phyloP scores from a whole-genome alignment of 495 filamentous ascomycete species.

The Xylaria flabelliformis region DNA sequence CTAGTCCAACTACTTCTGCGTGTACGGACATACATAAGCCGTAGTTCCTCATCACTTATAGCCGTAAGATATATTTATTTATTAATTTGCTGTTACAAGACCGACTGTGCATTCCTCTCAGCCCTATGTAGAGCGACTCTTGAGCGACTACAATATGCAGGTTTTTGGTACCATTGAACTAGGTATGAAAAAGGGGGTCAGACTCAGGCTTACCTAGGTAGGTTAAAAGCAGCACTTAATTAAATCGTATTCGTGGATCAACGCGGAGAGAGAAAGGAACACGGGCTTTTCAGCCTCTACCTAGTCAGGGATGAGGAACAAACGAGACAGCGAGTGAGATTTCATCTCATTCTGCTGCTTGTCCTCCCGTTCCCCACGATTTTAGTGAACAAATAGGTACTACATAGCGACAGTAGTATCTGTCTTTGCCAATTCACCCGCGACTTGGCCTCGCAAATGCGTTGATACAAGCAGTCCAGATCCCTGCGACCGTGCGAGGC shows the following conservation, averaged over 20 bases:
- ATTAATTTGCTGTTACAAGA: no score
- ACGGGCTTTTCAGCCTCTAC: background rate
- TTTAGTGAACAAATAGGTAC: background rate
- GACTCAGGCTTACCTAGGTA: no score
- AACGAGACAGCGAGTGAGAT: background rate
- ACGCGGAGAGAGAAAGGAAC: background rate
- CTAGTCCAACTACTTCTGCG: no score
- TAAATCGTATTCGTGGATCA: background rate
- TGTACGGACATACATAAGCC: no score
- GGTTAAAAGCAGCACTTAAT: background rate
- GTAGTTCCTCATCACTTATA: no score
- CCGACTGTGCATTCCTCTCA: no score
- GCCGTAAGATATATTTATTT: no score
- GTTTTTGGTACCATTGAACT: no score
- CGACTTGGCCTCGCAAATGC: background rate
- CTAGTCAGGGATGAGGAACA: background rate
- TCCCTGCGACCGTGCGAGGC: constrained; percentile 17
- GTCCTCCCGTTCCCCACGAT: background rate
- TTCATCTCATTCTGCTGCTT: background rate
- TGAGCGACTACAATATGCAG: no score
- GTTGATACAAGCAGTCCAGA: background rate
- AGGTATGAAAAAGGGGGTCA: no score
- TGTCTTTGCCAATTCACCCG: background rate
- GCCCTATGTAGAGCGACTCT: no score
- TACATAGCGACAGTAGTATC: background rate